Base-by-base conservation (phyloP, 2,329 filamentous ascomycete genomes). In the Ascochyta fabae region DNA sequence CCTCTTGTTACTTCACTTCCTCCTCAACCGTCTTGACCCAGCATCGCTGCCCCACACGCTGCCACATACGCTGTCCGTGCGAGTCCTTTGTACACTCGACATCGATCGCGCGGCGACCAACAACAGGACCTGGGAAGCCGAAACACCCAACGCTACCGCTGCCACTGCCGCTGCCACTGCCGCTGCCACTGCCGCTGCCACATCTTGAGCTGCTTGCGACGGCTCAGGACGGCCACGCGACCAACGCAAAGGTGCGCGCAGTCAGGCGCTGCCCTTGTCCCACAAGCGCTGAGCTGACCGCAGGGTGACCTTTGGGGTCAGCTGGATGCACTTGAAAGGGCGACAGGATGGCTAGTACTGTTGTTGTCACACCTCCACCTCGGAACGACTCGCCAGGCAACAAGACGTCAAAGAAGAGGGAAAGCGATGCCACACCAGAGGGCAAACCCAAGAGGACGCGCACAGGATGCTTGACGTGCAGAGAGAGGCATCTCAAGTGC, bases 401-500 rank as follows among this genome's bases (percentile, higher is more conserved):
- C 47, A 64, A 59, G 55, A 41, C 58, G 5, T 43, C 60, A 4
- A 65, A 64, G 54, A 68, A 68, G 49, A 55, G 64, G 43, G 61
- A 64, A 10, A 59, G 58, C 45, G 64, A 68, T 26, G 62, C 61
- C 38, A 63, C 66, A 4, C 64, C 70, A 8, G 70, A 74, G 23
- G 76, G 70, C 60, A 94, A 93, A 74, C 87, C 91, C n/a, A 94
- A 89, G 77, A 84, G 93, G 61, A 92, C 96, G 16, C 87, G 94
- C 42, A 97, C 93, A 3, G 93, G 93, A 34, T 97, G 93, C 73
- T 79, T 96, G 62, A 97, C 93, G 2, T 97, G 93, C 75, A 84
- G 93, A 64, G 90, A 96, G 74, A 83, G 92, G 42, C 93, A 96
- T 79, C 80, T 96, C 47, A 96, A 96, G 75, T 96, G 93, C 74